These are phyloP conservation scores for Arthrobotrys sinensis DNA, from an alignment of 2,329 filamentous ascomycete species.

Conservation along the genomic window DNA sequence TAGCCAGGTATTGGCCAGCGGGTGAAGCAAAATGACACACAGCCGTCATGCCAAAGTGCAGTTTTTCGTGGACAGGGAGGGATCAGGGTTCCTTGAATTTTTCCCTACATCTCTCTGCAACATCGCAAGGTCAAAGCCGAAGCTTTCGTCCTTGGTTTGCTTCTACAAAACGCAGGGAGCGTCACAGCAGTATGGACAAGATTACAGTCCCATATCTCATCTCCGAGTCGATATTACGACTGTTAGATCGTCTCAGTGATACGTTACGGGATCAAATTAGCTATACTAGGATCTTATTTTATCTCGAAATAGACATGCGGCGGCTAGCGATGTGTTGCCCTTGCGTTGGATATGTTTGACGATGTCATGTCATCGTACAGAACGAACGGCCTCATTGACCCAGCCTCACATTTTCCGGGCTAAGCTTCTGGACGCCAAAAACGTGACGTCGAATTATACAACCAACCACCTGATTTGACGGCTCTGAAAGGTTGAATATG, in stretches of 20 bases:
- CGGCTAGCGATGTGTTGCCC: slow-evolving; percentile 27
- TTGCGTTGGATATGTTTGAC: slow-evolving; percentile 56
- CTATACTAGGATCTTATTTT: not conserved
- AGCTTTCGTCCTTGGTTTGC: not conserved
- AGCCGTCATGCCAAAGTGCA: slow-evolving; percentile 39
- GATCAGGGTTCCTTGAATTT: slow-evolving; percentile 32
- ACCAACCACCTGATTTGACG: slow-evolving; percentile 52
- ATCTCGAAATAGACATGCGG: slow-evolving; percentile 23
- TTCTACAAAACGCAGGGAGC: slow-evolving; percentile 24
- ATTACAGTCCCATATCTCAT: slow-evolving; percentile 18
- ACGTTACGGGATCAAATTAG: slow-evolving; percentile 33
- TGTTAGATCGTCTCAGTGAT: slow-evolving; percentile 24
- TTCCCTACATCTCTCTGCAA: not conserved
- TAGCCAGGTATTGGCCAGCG: slow-evolving; percentile 1
- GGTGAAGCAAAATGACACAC: slow-evolving; percentile 41
- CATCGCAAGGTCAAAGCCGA: slow-evolving; percentile 10
- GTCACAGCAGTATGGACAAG: slow-evolving; percentile 11
- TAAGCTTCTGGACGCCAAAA: not conserved
- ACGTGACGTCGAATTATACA: slow-evolving; percentile 34
- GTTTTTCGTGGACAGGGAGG: slow-evolving; percentile 27
- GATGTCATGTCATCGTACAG: slow-evolving; percentile 57
- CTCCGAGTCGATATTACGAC: slow-evolving; percentile 7
- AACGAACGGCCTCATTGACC: slow-evolving; percentile 51
- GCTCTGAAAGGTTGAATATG: slow-evolving; percentile 41
- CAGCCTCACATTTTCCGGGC: slow-evolving; percentile 47